These are phyloP conservation scores for Davidsoniella australis DNA, from an alignment of 2,329 filamentous ascomycete genomes.

Conservation along the genomic window DNA sequence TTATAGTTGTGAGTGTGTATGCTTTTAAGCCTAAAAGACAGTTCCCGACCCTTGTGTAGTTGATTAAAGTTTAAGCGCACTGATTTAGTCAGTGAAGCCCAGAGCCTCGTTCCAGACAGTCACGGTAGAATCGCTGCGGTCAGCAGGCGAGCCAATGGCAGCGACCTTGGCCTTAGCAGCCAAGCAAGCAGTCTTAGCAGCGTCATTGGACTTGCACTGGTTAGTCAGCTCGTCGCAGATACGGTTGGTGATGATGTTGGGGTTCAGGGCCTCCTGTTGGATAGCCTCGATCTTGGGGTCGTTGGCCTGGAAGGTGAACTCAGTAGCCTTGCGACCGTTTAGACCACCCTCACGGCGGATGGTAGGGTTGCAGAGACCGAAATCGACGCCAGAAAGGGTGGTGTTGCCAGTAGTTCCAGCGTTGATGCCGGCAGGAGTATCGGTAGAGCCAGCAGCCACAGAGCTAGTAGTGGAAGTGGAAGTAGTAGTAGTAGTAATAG, in stretches of 20 bases:
- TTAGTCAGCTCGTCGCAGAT: slow-evolving; percentile 54
- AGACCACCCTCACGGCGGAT: slow-evolving; percentile 43
- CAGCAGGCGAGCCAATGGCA: slow-evolving; percentile 12
- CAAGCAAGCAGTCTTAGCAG: slow-evolving; percentile 36
- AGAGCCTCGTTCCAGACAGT: slow-evolving; percentile 12
- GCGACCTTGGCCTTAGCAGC: slow-evolving; percentile 28
- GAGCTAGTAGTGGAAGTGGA: slow-evolving; percentile 10
- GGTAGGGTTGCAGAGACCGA: slow-evolving; percentile 37
- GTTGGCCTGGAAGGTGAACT: slow-evolving; percentile 52
- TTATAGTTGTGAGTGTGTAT: neutral
- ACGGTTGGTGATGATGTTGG: slow-evolving; percentile 56
- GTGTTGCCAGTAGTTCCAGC: slow-evolving; percentile 14
- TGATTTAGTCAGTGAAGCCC: slow-evolving; percentile 7
- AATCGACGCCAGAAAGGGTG: slow-evolving; percentile 26
- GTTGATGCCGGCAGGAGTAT: slow-evolving; percentile 18
- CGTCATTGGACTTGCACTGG: slow-evolving; percentile 45
- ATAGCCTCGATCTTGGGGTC: slow-evolving; percentile 40
- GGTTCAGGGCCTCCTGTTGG: slow-evolving; percentile 52
- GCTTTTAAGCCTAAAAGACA: neutral
- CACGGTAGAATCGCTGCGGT: slow-evolving; percentile 12
- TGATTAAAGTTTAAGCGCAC: neutral
- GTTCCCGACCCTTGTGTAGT: neutral
- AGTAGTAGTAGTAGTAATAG: slow-evolving; percentile 5
- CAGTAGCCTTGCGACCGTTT: slow-evolving; percentile 35
- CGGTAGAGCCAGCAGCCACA: slow-evolving; percentile 14